Percentiles rank a stretch among this genome's conserved stretches.
These are phyloP conservation scores for Phytophthora hybrid DNA, from an alignment of 352 stramenopile genomes.

Conservation along the genomic window DNA sequence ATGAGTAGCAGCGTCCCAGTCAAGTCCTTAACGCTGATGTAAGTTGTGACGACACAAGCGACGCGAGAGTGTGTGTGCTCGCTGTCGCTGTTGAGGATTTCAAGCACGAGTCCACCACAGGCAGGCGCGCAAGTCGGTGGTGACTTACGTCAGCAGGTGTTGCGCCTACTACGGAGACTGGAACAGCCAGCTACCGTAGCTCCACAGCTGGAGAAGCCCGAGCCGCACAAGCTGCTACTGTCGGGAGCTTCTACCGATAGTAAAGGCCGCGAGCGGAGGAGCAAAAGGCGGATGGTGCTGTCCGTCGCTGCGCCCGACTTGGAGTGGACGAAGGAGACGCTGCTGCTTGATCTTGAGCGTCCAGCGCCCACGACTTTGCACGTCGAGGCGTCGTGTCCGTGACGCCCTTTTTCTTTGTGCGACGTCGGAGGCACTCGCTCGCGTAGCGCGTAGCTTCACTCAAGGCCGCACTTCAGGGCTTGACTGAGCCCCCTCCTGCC, in stretches of 20 bases:
- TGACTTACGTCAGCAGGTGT: constrained; percentile 34
- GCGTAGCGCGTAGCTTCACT: background rate
- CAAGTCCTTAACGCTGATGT: constrained; percentile 27
- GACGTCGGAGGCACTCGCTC: background rate
- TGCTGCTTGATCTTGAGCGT: constrained; percentile 20
- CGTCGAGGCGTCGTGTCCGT: constrained; percentile 34
- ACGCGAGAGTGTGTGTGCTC: background rate
- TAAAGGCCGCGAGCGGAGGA: constrained; percentile 24
- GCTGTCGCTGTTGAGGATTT: constrained; percentile 22
- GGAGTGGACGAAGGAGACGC: background rate
- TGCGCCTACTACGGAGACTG: constrained; percentile 5
- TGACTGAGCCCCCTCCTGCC: constrained; percentile 11
- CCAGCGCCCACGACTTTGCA: constrained; percentile 27
- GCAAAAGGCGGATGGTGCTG: constrained; percentile 20
- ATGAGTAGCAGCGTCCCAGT: constrained; percentile 7
- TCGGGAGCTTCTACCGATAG: background rate
- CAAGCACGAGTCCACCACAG: constrained; percentile 33
- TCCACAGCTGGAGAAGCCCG: constrained; percentile 30
- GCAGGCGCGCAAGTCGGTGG: constrained; percentile 8
- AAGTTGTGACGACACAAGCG: constrained; percentile 22
- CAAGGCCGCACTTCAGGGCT: background rate
- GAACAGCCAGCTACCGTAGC: constrained; percentile 21
- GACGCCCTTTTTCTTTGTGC: constrained; percentile 31
- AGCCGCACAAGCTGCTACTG: constrained; percentile 4
- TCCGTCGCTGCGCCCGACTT: background rate